Base-by-base conservation (phyloP, 192 early-diverging fungal genomes). In the Bifiguratus adelaidae region DNA sequence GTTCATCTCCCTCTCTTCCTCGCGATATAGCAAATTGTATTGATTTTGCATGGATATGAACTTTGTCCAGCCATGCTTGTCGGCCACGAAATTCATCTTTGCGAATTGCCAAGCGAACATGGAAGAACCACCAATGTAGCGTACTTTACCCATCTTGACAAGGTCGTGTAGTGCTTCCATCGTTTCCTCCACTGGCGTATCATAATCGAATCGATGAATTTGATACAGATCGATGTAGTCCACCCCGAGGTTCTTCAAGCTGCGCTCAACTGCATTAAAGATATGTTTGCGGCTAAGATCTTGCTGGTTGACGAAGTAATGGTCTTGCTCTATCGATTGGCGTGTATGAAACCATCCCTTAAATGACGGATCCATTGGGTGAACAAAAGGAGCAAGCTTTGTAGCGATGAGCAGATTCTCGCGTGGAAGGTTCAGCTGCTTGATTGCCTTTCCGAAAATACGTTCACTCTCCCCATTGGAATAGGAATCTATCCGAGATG, bases 201-300 rank as follows among this genome's bases (percentile, higher is more conserved):
- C 34, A 16, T 21, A 2, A 29, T 51, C 35, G 9, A 78, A 83
- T 18, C 85, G 61, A 60, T 91, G 88, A 25, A 84, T 82, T 49
- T 78, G 81, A 24, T 84, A 63, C 16, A 88, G 55, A 61, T 88
- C 77, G 28, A 83, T 68, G 60, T 87, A 81, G 6, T 82, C 82
- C 23, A 87, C 48, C 13, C 72, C 58, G 30, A 88, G 51, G 4
- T 86, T 64, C 34, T 74, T 70, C 27, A 86, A 62, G 11, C 69
- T 78, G 1, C 80, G 83, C 18, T 82, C 71, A 13, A 81, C 61
- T 8, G 83, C 84, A 44, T 91, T 84, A 47, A 89, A 66, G 18
- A 91, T 82, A 55, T 89, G 86, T 47, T 91, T 91, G 32, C 86
- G 72, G 1, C 82, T 85, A 11, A 91, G 60, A 5, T 86, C 88